Conservation (phyloP, 495 filamentous ascomycete species). For the Aspergillus kassunensis region DNA sequence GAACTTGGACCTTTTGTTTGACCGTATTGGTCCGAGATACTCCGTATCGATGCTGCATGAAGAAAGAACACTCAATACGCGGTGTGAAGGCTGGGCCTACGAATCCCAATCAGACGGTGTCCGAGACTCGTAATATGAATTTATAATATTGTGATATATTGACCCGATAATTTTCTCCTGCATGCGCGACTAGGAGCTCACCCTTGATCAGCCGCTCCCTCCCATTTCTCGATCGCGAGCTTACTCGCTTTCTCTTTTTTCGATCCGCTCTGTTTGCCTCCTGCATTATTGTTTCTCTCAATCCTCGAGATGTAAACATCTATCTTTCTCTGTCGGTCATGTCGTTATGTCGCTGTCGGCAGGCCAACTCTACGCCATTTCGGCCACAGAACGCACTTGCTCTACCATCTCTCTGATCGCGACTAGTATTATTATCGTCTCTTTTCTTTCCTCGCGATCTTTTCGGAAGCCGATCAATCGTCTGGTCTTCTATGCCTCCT, state of each 20-base stretch:
- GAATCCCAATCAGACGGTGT: background rate
- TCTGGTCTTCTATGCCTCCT: constrained; percentile 78
- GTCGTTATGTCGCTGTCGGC: constrained; percentile 23
- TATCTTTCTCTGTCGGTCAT: constrained; percentile 1
- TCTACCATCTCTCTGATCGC: constrained; percentile 70
- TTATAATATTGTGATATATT: constrained; percentile 5
- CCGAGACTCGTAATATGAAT: background rate
- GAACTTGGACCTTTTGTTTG: background rate
- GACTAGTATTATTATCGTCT: constrained; percentile 67
- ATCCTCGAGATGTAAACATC: constrained; percentile 1
- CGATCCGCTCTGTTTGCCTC: background rate
- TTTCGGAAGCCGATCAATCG: constrained; percentile 83
- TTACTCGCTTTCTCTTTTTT: background rate
- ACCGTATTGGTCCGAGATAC: background rate
- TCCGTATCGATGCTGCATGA: background rate
- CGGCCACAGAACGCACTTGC: constrained; percentile 60
- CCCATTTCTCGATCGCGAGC: background rate
- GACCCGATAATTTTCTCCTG: constrained; percentile 4
- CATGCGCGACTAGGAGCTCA: background rate
- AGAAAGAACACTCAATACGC: background rate
- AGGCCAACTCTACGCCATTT: constrained; percentile 42
- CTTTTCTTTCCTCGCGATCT: constrained; percentile 51
- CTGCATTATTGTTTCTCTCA: background rate
- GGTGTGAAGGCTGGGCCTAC: background rate
- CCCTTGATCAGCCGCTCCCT: constrained; percentile 3